Percentiles rank a stretch among this genome's conserved stretches.
Conservation (phyloP, 805 yeast genomes). For the Candida takata region DNA sequence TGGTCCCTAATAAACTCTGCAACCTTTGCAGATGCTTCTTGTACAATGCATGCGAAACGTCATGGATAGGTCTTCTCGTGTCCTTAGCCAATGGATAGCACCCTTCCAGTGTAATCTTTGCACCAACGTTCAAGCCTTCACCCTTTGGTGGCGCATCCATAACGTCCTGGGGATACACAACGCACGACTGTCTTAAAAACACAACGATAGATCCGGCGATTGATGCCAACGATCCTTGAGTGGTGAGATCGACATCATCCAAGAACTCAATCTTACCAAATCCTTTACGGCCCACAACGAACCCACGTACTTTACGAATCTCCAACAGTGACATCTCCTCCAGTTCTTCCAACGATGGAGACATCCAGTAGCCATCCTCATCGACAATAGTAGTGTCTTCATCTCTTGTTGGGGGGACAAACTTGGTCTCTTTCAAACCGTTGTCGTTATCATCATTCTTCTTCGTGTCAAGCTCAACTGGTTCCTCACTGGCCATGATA, state of each 20-base stretch:
- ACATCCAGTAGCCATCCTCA: constrained; percentile 79
- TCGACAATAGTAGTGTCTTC: constrained; percentile 22
- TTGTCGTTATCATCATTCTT: neutral
- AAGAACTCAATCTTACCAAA: constrained; percentile 73
- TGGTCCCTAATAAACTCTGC: constrained; percentile 49
- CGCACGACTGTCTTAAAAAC: constrained; percentile 53
- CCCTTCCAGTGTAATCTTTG: constrained; percentile 64
- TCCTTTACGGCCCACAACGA: constrained; percentile 68
- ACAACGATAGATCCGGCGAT: constrained; percentile 60
- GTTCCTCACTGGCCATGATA: constrained; percentile 2
- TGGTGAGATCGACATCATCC: constrained; percentile 77
- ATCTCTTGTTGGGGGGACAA: constrained; percentile 2
- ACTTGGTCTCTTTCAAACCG: neutral
- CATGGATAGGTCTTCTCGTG: constrained; percentile 66
- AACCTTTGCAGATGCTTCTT: constrained; percentile 62
- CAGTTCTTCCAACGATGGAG: constrained; percentile 66
- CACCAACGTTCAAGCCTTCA: constrained; percentile 77
- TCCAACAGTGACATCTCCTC: constrained; percentile 53
- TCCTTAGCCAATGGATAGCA: constrained; percentile 77
- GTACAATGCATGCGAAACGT: constrained; percentile 67
- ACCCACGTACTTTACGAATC: constrained; percentile 53
- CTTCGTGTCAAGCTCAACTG: constrained; percentile 1
- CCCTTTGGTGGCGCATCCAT: constrained; percentile 57
- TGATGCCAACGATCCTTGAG: constrained; percentile 50
- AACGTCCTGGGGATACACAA: constrained; percentile 65